Evolutionary conservation across 768 basidiomycete species (phyloP), one percentile per base, ranked within the genome.

Genomic region (Auriculariales sp.): DNA sequence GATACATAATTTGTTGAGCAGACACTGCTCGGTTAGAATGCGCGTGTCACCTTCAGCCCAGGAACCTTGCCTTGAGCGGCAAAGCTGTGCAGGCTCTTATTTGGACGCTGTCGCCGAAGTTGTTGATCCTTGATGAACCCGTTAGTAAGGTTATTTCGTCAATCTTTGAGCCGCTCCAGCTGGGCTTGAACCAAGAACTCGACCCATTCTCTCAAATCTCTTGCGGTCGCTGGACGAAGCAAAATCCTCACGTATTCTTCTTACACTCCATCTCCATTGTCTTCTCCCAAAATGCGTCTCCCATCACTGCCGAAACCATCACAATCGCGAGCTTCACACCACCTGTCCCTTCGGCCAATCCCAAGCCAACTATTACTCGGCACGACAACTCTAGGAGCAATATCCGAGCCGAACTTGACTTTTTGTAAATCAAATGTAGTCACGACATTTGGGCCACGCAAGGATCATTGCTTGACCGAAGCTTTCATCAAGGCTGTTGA

Each of bases 51-150:
- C 88, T 0, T 62, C 72, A 1, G 88, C 89, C 1, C 68, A 87
- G n/a, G 92, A 83, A 58, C 91, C 91, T 0, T 81, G 80, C 22
- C 55, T 1, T 56, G 64, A 19, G 54, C 65, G 3, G 46, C 17
- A 56, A 59, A 14, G 74, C 85, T 54, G 70, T 86, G 7, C 77
- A 81, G 55, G 85, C 86, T 0, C 62, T 97, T 7, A 60, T 97
- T 28, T 67, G 63, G 15, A 70, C 74, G 39, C 39, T 25, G 22
- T 10, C 17, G 6, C 89, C 91, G 0, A 73, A 81, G 53, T 60
- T 97, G 17, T 60, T 97, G 22, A 63, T 98, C 5, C 70, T 97
- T n/a, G 92, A 95, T 53, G 94, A 98, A 62, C 93, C 92, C 0
- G 68, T 91, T 32, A 89, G 89, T 90, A 55, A 51, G 81, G 70